Conservation (phyloP, 331 rosid genomes). For the Rosa hybrid region DNA sequence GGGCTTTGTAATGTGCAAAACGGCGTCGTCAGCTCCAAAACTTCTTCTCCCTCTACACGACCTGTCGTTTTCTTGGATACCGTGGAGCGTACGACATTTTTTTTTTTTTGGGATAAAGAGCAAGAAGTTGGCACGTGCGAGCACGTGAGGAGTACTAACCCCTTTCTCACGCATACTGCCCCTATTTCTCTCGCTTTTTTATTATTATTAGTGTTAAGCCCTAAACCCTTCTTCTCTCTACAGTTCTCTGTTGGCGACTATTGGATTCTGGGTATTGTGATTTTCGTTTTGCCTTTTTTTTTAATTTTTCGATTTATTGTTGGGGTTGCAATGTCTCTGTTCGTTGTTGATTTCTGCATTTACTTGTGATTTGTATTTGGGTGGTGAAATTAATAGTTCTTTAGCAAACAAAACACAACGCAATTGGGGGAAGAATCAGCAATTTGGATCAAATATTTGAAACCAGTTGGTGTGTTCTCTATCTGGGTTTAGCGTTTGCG, state of each 20-base stretch:
- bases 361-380: neutral
- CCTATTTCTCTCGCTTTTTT: neutral
- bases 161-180: neutral
- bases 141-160: neutral
- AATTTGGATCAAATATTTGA: neutral
- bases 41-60: neutral
- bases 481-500: neutral
- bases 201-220: neutral
- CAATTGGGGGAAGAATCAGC: neutral
- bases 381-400: neutral
- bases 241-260: neutral
- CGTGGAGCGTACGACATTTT: no score
- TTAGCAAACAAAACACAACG: neutral
- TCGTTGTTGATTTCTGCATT: neutral
- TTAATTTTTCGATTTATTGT: neutral
- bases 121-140: neutral
- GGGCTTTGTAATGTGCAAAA: neutral
- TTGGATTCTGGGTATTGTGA: neutral
- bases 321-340: neutral
- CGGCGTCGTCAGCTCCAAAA: neutral
- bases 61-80: neutral
- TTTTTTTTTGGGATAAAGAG: no score
- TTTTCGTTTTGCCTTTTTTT: neutral
- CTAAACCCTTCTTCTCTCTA: constrained; percentile 1
- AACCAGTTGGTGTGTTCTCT: neutral